Conservation (phyloP, 768 basidiomycete species). For the Panaeolus papilionaceus region DNA sequence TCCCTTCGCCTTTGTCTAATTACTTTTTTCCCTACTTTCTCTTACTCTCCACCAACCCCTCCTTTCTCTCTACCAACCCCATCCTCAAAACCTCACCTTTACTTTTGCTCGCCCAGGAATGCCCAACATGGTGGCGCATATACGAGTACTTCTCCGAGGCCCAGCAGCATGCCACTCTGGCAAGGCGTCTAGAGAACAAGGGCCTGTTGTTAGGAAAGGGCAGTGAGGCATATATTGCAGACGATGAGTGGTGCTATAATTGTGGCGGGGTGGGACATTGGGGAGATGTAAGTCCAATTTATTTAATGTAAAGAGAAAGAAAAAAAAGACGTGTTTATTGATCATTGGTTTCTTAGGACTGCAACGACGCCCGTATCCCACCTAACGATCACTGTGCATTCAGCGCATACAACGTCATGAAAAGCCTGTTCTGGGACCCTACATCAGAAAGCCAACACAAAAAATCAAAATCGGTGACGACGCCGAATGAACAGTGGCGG, state of each 20-base stretch:
- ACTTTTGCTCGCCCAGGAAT: slow-evolving; percentile 58
- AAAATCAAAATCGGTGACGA: slow-evolving; percentile 37
- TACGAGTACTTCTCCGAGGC: slow-evolving; percentile 73
- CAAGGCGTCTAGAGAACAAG: slow-evolving; percentile 55
- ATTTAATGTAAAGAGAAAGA: not conserved
- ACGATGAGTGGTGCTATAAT: slow-evolving; percentile 83
- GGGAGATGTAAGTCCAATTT: slow-evolving; percentile 67
- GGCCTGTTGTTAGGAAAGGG: slow-evolving; percentile 64
- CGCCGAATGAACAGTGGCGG: slow-evolving; percentile 39
- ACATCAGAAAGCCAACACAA: slow-evolving; percentile 31
- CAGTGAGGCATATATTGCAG: slow-evolving; percentile 79
- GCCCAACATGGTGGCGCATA: slow-evolving; percentile 81
- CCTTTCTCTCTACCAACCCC: no score
- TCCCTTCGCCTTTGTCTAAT: no score
- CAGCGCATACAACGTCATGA: slow-evolving; percentile 60
- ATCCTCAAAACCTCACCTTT: no score
- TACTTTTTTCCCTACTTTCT: no score
- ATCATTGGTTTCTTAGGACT: not conserved
- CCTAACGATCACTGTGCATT: slow-evolving; percentile 72
- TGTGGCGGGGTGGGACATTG: slow-evolving; percentile 77
- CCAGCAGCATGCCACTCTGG: slow-evolving; percentile 52
- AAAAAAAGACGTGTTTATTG: not conserved
- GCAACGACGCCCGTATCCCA: slow-evolving; percentile 41
- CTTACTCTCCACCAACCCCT: no score
- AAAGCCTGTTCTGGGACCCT: slow-evolving; percentile 71